Conservation (phyloP, 768 basidiomycete genomes). For the Amanita thiersii region DNA sequence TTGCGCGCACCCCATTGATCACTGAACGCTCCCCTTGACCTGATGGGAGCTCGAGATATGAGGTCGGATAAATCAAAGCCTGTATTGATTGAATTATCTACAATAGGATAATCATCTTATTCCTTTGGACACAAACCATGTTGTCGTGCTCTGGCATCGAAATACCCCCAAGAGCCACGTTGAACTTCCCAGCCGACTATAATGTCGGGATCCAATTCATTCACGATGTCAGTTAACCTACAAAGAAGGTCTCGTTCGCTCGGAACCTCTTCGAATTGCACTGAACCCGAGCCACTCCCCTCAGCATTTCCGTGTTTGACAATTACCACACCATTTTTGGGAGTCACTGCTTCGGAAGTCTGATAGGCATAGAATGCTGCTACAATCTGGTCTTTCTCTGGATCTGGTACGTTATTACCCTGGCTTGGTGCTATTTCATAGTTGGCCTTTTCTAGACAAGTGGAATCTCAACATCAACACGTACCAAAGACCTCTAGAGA, state of each 20-base stretch:
- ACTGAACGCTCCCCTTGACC: constrained; percentile 22
- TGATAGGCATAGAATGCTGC: constrained; percentile 74
- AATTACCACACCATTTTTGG: constrained; percentile 44
- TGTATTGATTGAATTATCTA: constrained; percentile 19
- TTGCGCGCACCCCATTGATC: constrained; percentile 70
- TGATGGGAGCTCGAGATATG: constrained; percentile 66
- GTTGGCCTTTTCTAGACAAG: background rate
- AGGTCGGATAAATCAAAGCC: constrained; percentile 67
- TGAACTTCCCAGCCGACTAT: constrained; percentile 92
- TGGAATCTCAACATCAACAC: constrained; percentile 13
- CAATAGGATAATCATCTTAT: constrained; percentile 4
- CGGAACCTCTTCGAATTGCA: constrained; percentile 43
- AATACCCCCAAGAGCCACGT: constrained; percentile 83
- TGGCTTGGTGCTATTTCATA: constrained; percentile 47
- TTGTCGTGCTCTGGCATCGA: constrained; percentile 53
- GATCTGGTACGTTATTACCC: constrained; percentile 52
- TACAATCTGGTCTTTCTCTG: constrained; percentile 54
- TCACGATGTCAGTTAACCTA: constrained; percentile 59
- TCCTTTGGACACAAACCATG: constrained; percentile 49
- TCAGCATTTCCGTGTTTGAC: constrained; percentile 32
- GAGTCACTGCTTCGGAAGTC: constrained; percentile 28
- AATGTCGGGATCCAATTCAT: constrained; percentile 84
- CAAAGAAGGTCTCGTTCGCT: constrained; percentile 81
- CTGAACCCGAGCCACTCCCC: constrained; percentile 33
- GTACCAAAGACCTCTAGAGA: constrained; percentile 82